These are phyloP conservation scores for Metarhizium anisopliae DNA, from an alignment of 2,329 filamentous ascomycete genomes.

Conservation along the genomic window DNA sequence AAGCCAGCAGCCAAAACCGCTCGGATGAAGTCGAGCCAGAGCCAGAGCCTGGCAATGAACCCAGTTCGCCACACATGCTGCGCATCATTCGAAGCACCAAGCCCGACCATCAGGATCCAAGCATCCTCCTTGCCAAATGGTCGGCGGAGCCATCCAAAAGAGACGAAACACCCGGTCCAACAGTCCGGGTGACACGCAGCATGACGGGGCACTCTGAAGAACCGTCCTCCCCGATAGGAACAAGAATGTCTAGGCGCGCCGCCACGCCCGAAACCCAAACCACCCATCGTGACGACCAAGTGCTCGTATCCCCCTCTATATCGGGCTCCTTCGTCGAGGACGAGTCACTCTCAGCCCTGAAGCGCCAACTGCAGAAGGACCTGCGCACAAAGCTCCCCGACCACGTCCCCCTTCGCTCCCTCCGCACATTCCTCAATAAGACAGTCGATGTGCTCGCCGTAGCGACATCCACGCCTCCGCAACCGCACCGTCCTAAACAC, in stretches of 20 bases:
- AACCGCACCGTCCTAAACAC: conserved; percentile 44
- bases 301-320: conserved; percentile 19
- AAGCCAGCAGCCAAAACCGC: neutral
- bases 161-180: neutral
- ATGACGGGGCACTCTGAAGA: conserved; percentile 10
- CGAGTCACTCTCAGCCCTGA: conserved; percentile 27
- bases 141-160: conserved; percentile 4
- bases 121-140: conserved; percentile 15
- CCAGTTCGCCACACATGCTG: conserved; percentile 3
- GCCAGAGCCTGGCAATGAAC: neutral
- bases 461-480: conserved; percentile 39
- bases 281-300: conserved; percentile 6
- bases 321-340: conserved; percentile 15
- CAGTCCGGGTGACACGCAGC: conserved; percentile 14
- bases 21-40: neutral
- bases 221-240: neutral
- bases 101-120: conserved; percentile 16
- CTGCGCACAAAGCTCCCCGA: conserved; percentile 43
- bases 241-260: conserved; percentile 1
- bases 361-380: conserved; percentile 35
- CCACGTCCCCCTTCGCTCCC: conserved; percentile 40
- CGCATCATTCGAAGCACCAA: conserved; percentile 19
- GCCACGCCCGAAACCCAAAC: conserved; percentile 1
- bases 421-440: conserved; percentile 41
- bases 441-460: conserved; percentile 47